These are phyloP conservation scores for Gypsophila paniculata DNA, from an alignment of 179 eudicot genomes.

Conservation along the genomic window DNA sequence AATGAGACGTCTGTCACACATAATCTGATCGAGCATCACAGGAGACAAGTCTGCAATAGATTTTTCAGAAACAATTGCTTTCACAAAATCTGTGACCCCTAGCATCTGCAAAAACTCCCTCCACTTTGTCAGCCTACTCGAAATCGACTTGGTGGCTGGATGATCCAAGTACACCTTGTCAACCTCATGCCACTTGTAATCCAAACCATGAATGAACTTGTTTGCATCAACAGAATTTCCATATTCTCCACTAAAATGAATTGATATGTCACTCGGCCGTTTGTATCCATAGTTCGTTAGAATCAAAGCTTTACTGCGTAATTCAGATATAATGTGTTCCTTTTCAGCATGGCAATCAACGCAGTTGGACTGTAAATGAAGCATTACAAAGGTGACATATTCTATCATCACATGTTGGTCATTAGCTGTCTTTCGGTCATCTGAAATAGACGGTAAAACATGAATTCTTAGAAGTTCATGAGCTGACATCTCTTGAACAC, in stretches of 20 bases:
- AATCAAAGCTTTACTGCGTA: conserved; percentile 56
- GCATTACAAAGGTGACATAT: conserved; percentile 66
- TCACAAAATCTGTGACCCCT: conserved; percentile 81
- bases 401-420: conserved; percentile 53
- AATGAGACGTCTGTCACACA: conserved; percentile 33
- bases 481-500: conserved; percentile 73
- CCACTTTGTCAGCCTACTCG: conserved; percentile 63
- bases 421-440: conserved; percentile 26
- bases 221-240: conserved; percentile 60
- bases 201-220: conserved; percentile 47
- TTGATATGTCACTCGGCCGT: conserved; percentile 51
- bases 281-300: conserved; percentile 71
- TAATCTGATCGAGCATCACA: conserved; percentile 30
- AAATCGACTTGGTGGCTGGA: conserved; percentile 44
- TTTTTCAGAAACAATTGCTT: conserved; percentile 54
- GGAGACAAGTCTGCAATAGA: conserved; percentile 43
- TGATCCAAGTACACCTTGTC: conserved; percentile 60
- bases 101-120: conserved; percentile 65
- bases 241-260: conserved; percentile 67
- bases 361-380: conserved; percentile 77
- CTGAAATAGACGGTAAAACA: conserved; percentile 63
- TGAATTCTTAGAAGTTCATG: conserved; percentile 79
- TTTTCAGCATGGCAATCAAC: conserved; percentile 53
- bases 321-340: conserved; percentile 50
- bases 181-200: conserved; percentile 72